Evolutionary conservation across 768 basidiomycete genomes (phyloP).

Genomic region (Pleurotus platypus): DNA sequence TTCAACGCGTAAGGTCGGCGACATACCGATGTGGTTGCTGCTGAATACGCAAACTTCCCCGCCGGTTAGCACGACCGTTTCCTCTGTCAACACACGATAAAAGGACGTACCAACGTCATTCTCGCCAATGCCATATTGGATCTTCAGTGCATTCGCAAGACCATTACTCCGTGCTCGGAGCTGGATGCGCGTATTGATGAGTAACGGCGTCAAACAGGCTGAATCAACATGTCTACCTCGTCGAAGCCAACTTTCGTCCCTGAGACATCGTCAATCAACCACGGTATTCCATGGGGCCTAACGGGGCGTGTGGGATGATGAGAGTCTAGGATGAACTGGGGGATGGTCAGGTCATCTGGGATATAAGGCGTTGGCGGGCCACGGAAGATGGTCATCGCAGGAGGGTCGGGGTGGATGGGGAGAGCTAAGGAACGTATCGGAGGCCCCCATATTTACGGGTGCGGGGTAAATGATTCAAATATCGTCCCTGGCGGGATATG

Average conservation of each 20-base stretch:
- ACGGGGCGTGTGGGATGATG: conserved; percentile 38
- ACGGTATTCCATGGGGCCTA: conserved; percentile 29
- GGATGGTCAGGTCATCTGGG: conserved; percentile 48
- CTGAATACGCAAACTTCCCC: conserved; percentile 35
- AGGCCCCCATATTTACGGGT: not conserved
- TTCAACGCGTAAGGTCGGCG: not conserved
- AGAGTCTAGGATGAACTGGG: conserved; percentile 50
- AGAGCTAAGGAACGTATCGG: not conserved
- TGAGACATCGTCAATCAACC: conserved; percentile 49
- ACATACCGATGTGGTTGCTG: conserved; percentile 34
- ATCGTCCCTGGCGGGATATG: conserved; percentile 7
- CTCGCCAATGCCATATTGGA: conserved; percentile 25
- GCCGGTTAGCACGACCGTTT: not conserved
- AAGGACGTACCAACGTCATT: conserved; percentile 33
- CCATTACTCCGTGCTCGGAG: conserved; percentile 22
- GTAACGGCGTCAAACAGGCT: no score
- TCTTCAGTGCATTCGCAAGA: conserved; percentile 29
- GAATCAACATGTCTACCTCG: conserved; percentile 27
- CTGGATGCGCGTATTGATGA: not conserved
- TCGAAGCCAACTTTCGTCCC: conserved; percentile 33
- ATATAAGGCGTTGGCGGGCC: conserved; percentile 30
- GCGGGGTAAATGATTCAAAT: not conserved
- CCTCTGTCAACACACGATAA: not conserved
- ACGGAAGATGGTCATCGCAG: conserved; percentile 2
- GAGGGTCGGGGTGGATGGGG: not conserved